phyloP scores from a whole-genome alignment of 352 stramenopile species.

The Thalassiosira mediterranea region DNA sequence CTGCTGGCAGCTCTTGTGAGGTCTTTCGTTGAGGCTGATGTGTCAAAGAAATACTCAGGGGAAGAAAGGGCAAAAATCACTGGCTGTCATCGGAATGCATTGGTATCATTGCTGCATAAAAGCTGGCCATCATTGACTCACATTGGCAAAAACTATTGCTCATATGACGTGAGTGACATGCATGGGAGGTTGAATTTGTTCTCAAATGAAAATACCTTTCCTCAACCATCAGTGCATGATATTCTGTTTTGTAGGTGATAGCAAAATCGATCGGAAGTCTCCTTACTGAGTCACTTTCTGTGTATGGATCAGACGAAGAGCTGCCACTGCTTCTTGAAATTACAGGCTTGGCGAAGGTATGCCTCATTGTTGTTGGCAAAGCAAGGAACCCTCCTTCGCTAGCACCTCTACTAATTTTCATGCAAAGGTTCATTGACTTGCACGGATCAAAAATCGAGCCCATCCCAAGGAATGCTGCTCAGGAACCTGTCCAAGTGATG shows the following conservation, averaged over 20 bases:
- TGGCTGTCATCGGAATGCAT: constrained; percentile 17
- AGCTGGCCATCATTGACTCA: constrained; percentile 54
- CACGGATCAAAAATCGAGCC: constrained; percentile 28
- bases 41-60: not conserved
- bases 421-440: constrained; percentile 31
- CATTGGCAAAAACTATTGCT: constrained; percentile 43
- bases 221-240: not conserved
- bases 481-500: constrained; percentile 25
- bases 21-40: constrained; percentile 43
- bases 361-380: constrained; percentile 11
- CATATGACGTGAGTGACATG: constrained; percentile 47
- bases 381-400: constrained; percentile 20
- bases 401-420: constrained; percentile 37
- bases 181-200: constrained; percentile 1
- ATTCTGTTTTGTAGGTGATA: constrained; percentile 24
- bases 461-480: not conserved
- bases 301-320: constrained; percentile 34
- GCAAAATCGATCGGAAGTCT: constrained; percentile 31
- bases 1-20: constrained; percentile 51
- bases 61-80: constrained; percentile 2
- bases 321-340: constrained; percentile 29
- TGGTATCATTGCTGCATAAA: constrained; percentile 48
- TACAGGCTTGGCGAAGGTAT: constrained; percentile 20
- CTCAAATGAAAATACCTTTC: not conserved
- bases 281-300: constrained; percentile 22